Base-by-base conservation (phyloP, 805 yeast genomes). In the Candida quercuum region DNA sequence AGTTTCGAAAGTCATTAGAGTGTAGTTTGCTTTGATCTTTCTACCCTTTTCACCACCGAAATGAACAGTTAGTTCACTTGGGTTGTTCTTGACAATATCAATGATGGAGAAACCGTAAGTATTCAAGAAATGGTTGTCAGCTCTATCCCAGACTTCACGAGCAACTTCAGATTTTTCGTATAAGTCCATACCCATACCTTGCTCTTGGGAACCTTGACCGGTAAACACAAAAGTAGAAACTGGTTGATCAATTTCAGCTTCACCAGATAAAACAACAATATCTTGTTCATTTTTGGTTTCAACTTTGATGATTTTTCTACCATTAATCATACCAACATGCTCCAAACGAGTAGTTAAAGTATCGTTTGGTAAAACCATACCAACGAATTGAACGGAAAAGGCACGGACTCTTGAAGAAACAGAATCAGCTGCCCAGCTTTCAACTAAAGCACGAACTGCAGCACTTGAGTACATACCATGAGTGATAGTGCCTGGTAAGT, bases 101-200 rank as follows among this genome's bases (percentile, higher is more conserved):
- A 93, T 73, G 51, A 93, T 93, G 18, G 98, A 89, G 81, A 93
- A 93, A 40, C 99, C 99, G 57, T 93, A 93, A 62, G 91, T 89
- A 58, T 78, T 72, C 60, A 87, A 72, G 72, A 94, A 93, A 66
- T 94, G 99, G 41, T 65, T 63, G 62, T 93, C 99, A 45, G 99
- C 99, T 61, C 87, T 84, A 64, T 93, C 98, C 99, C 99, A 93
- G 46, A 93, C 97, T 47, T 77, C 78, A 56, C 80, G 80, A 37
- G 99, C 99, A 61, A 93, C 96, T 22, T 78, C 88, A 35, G 96
- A 85, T 29, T 84, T 74, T 48, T 80, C 81, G 66, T 93, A 93
- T 60, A 93, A 76, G 64, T 93, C 99, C 99, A 93, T 93, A 74
- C 99, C 99, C 99, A 93, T 93, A 63, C 97, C 97, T 72, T 94